Base-by-base conservation (phyloP, 345 rosid species). In the Litchi chinensis region DNA sequence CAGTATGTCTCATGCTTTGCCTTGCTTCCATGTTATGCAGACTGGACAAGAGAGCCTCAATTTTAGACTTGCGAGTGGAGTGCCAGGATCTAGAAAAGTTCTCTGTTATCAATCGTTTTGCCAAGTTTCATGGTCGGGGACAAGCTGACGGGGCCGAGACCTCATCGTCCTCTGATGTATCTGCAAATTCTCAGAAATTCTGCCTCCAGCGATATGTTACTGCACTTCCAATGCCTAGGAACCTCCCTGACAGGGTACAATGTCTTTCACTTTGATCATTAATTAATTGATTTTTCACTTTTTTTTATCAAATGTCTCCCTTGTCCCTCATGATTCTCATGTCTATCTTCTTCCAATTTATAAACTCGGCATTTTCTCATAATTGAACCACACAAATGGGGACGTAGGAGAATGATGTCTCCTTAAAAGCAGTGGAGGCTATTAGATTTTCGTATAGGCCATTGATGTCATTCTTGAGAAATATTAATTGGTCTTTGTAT, bases 81-180 rank as follows among this genome's bases (percentile, higher is more conserved):
- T 91, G 91, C 70, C 89, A 92, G 80, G 97, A 96, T 77, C 79
- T 92, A 56, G 98, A 91, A 90, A 93, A 82, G 83, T 85, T 88
- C 80, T 88, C 92, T 64, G 91, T 96, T 54, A 91, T 95, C 76
- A 94, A 92, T 86, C 99, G 97, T 26, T 94, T 96, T 85, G 98
- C 98, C 10, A 96, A 84, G 85, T 94, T 94, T 80, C 92, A 94
- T 78, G 91, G 93, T 8, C 82, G 94, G 83, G 89, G 81, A 21
- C 97, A 86, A 74, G 76, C 82, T 65, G 93, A 87, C 10, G 86
- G 83, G 72, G 76, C 88, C 18, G 91, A 87, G 85, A 76, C 79
- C 66, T 83, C 90, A 50, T 87, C 85, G 0, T 83, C 93, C 60
- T 68, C 83, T 52, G 88, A 84, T 76, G 85, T 85, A 59, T 40